Conservation (phyloP, 2,329 filamentous ascomycete species). For the Fusarium sp. region DNA sequence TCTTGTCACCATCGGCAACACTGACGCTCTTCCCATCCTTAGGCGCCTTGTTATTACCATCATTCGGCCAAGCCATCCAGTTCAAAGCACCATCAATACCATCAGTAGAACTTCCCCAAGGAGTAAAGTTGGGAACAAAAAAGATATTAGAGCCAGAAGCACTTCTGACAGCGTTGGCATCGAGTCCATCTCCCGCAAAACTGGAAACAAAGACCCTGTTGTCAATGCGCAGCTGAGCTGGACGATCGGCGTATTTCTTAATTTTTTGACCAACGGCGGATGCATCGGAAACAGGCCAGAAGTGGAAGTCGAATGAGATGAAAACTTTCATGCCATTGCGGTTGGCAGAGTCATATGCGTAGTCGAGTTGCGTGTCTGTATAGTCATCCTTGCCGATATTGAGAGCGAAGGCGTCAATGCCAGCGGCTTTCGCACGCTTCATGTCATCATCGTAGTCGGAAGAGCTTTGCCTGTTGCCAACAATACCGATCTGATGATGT, state of each 20-base stretch:
- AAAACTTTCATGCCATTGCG: conserved; percentile 65
- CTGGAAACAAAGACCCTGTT: conserved; percentile 65
- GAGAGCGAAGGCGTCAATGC: conserved; percentile 63
- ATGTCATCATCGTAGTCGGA: conserved; percentile 62
- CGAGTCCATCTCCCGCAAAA: conserved; percentile 62
- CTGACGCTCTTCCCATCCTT: conserved; percentile 54
- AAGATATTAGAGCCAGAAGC: conserved; percentile 60
- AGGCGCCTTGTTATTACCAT: conserved; percentile 63
- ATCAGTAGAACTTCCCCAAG: conserved; percentile 53
- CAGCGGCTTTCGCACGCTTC: conserved; percentile 57
- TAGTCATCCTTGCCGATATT: conserved; percentile 62
- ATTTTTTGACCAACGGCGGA: conserved; percentile 59
- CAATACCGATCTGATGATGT: conserved; percentile 57
- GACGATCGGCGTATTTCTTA: conserved; percentile 56
- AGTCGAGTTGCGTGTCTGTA: conserved; percentile 60
- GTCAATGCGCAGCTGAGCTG: conserved; percentile 63
- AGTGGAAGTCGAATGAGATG: conserved; percentile 69
- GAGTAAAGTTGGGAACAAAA: conserved; percentile 65
- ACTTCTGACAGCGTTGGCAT: conserved; percentile 56
- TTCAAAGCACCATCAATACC: conserved; percentile 61
- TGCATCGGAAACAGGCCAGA: conserved; percentile 55
- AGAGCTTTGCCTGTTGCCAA: conserved; percentile 56
- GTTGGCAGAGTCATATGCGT: conserved; percentile 63
- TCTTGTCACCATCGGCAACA: conserved; percentile 55
- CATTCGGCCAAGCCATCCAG: conserved; percentile 61